Conservation (phyloP, 768 basidiomycete genomes). For the Clathrus columnatus region DNA sequence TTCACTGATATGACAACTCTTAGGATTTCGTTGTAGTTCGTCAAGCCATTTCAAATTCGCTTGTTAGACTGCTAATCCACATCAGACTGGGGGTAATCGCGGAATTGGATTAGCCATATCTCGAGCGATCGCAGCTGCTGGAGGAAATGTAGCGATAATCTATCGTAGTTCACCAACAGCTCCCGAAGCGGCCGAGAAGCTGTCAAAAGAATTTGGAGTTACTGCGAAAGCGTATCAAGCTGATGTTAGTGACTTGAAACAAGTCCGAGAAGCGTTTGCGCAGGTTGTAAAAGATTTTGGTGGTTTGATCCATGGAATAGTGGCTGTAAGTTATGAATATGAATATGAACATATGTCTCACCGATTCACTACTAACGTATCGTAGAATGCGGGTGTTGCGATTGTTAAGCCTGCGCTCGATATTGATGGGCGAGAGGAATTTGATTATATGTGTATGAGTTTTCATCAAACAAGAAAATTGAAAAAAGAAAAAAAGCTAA, state of each 20-base stretch:
- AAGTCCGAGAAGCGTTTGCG: background rate
- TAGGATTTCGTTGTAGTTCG: conserved; percentile 7
- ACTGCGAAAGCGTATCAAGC: conserved; percentile 5
- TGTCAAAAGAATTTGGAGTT: conserved; percentile 4
- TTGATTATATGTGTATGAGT: conserved; percentile 5
- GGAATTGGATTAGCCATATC: conserved; percentile 9
- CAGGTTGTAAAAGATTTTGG: conserved; percentile 1
- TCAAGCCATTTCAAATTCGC: background rate
- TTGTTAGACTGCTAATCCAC: background rate
- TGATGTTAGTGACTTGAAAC: conserved; percentile 7
- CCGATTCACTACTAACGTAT: no score
- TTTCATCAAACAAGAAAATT: no score
- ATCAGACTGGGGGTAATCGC: conserved; percentile 6
- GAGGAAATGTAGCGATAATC: conserved; percentile 7
- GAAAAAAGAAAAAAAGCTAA: no score
- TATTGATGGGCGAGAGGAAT: conserved; percentile 8
- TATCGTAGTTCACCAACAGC: conserved; percentile 2
- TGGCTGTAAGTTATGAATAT: background rate
- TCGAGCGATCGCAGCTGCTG: conserved; percentile 3
- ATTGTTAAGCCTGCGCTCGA: conserved; percentile 8
- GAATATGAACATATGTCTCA: no score
- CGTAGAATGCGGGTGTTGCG: conserved; percentile 8
- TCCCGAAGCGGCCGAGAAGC: conserved; percentile 1
- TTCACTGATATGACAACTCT: background rate
- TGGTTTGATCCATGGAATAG: conserved; percentile 1